Percentiles rank a stretch among this genome's conserved stretches.
Conservation (phyloP, 768 basidiomycete species). For the Phaffia australis region DNA sequence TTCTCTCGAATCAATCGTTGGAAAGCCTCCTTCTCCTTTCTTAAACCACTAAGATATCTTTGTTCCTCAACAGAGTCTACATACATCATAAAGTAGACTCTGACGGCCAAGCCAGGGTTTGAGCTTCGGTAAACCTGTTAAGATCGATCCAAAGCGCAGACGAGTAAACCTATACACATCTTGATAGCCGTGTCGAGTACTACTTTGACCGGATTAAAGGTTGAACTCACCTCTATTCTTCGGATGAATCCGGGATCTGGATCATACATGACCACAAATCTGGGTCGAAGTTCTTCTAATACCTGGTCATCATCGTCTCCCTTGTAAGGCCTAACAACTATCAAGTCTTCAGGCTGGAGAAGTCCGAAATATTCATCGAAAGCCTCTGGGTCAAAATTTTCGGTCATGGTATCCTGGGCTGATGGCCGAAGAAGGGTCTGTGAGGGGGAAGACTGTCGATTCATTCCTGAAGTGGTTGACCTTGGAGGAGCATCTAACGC, state of each 20-base stretch:
- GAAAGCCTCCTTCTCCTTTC: slow-evolving; percentile 88
- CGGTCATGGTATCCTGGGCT: slow-evolving; percentile 24
- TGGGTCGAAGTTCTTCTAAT: slow-evolving; percentile 72
- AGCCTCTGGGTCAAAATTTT: slow-evolving; percentile 40
- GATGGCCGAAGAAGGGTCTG: slow-evolving; percentile 27
- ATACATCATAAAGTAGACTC: slow-evolving; percentile 96
- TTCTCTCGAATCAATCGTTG: slow-evolving; percentile 84
- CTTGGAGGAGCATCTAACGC: background rate
- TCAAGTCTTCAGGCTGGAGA: slow-evolving; percentile 61
- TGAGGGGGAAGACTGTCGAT: background rate
- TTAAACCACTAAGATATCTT: slow-evolving; percentile 76
- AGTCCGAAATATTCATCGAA: slow-evolving; percentile 74
- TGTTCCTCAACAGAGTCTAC: slow-evolving; percentile 87
- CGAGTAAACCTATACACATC: background rate
- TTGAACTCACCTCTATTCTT: slow-evolving; percentile 62
- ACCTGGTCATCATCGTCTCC: slow-evolving; percentile 88
- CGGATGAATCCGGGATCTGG: slow-evolving; percentile 87
- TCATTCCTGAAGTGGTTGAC: background rate
- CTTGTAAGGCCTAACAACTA: slow-evolving; percentile 75
- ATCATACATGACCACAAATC: slow-evolving; percentile 91
- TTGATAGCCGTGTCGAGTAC: background rate
- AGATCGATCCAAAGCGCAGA: background rate
- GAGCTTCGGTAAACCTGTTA: slow-evolving; percentile 71
- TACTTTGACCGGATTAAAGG: no score
- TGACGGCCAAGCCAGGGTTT: slow-evolving; percentile 66